Evolutionary conservation across 148 eudicot species (phyloP).

Genomic region (Dysphania ambrosioides): DNA sequence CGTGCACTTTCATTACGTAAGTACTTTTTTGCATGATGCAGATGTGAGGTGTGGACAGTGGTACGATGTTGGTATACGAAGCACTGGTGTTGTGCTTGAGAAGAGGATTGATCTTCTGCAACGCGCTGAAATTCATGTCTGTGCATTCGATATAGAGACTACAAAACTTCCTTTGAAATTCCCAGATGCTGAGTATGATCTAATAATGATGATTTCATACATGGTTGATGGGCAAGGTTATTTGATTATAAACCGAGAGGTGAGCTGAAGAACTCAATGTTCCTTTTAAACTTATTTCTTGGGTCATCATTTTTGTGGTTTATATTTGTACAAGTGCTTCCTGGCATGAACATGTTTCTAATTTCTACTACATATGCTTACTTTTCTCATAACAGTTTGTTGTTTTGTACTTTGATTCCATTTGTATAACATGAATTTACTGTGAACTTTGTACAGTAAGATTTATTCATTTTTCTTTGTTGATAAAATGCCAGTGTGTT

Average conservation of each 20-base stretch:
- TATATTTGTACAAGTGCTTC: too few species aligned
- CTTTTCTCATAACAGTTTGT: background rate
- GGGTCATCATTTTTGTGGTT: too few species aligned
- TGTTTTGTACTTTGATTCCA: background rate
- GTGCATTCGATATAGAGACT: conserved; percentile 99
- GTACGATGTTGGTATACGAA: conserved; percentile 88
- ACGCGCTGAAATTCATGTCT: conserved; percentile 99
- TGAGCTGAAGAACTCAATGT: conserved; percentile 18
- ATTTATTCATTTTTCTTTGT: background rate
- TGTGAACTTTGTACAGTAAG: background rate
- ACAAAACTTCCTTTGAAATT: conserved; percentile 98
- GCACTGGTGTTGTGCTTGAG: conserved; percentile 65
- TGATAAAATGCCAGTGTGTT: too few species aligned
- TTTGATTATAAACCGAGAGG: conserved; percentile 97
- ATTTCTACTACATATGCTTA: background rate
- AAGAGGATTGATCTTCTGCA: conserved; percentile 91
- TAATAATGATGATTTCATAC: conserved; percentile 96
- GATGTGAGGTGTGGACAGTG: conserved; percentile 97
- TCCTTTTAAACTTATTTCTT: background rate
- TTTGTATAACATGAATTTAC: too few species aligned
- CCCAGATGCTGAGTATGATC: conserved; percentile 98
- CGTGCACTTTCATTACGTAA: background rate
- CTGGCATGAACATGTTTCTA: background rate
- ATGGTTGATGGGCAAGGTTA: conserved; percentile 98
- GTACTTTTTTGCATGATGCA: conserved; percentile 32